Evolutionary conservation across 768 basidiomycete genomes (phyloP), one percentile per base, ranked within the genome.

Genomic region (Rhizopogon vinicolor): DNA sequence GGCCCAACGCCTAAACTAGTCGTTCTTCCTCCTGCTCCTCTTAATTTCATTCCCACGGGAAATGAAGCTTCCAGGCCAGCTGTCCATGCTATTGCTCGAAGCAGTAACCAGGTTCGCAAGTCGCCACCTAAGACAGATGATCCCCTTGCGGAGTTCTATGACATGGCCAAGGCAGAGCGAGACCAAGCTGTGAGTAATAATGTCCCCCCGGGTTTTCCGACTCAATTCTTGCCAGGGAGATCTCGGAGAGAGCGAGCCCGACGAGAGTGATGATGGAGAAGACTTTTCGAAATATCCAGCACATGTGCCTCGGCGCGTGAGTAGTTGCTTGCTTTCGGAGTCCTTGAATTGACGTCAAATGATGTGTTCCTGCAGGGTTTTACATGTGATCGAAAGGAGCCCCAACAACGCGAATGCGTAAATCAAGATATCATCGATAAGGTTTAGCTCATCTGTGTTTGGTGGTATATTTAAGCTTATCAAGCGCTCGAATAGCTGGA

Each of bases 391-490:
- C 70, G 70, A 14, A 80, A 78, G 60, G 72, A 73, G 28, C 62
- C 56, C 1, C 68, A 64, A 44, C 44, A 63, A 54, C 61, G 57
- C 1, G 63, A 64, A 4, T 84, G 82, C 55, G 74, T 75, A 3
- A 93, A 93, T 63, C 85, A 91, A 65, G 81, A 86, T 61, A 79
- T 93, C 45, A 77, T 90, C 33, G 84, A 86, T 63, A 89, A 89
- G 77, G 89, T 83, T 58, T 25, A 64, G 13, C 13, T 46, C 16
- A 41, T 31, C 12, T n/a, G 1, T 31, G 49, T 56, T 43, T 7
- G 8, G 40, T 6, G 33, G 28, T 25, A 16, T 42, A 48, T 28
- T 35, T 46, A 57, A 28, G 55, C 43, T 40, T 7, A 60, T 31
- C 25, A 13, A 19, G 44, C 28, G 16, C 16, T 37, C 44, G 28